phyloP scores from a whole-genome alignment of 495 filamentous ascomycete genomes.

The Neurospora sp. region DNA sequence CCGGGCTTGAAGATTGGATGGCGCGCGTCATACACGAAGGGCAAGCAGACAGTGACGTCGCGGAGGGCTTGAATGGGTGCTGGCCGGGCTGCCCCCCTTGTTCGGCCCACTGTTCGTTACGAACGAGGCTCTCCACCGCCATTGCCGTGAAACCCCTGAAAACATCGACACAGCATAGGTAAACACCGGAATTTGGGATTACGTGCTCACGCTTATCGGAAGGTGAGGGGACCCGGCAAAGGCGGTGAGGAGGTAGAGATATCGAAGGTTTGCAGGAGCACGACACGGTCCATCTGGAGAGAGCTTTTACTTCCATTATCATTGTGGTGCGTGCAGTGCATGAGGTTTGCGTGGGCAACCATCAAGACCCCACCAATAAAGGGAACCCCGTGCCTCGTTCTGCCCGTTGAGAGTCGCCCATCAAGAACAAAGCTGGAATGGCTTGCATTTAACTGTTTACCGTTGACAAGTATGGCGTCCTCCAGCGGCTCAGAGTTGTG shows the following conservation, averaged over 20 bases:
- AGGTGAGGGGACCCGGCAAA: background rate
- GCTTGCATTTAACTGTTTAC: background rate
- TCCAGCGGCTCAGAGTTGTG: background rate
- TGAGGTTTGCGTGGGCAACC: background rate
- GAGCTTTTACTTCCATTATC: background rate
- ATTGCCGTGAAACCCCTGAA: background rate
- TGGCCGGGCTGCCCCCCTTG: background rate
- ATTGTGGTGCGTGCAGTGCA: background rate
- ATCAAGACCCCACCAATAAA: background rate
- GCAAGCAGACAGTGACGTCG: background rate
- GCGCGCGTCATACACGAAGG: background rate
- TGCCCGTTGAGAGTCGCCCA: background rate
- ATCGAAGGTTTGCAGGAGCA: background rate
- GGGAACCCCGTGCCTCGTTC: background rate
- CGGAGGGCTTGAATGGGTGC: background rate
- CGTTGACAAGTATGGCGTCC: background rate
- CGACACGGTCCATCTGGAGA: background rate
- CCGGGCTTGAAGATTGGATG: background rate
- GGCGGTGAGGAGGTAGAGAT: background rate
- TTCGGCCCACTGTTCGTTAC: background rate
- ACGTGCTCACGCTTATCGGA: background rate
- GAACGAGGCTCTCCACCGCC: conserved; percentile 13
- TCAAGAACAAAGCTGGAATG: background rate
- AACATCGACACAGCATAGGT: background rate
- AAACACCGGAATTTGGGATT: background rate